Conservation (phyloP, 306 rosid species). For the Argentina anserina region DNA sequence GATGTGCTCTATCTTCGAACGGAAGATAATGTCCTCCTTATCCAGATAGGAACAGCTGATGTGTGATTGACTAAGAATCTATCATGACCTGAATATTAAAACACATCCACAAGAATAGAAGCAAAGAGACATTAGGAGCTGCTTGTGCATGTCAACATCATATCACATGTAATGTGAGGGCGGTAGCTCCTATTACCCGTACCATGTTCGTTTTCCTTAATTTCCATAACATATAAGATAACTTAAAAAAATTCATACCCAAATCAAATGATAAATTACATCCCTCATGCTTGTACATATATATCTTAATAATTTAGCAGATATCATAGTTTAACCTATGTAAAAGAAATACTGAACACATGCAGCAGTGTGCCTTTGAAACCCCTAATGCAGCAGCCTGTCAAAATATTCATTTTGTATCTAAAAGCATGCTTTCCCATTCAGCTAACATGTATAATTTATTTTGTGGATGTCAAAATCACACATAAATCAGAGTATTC, state of each 20-base stretch:
- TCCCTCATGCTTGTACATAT: background rate
- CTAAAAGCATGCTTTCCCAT: background rate
- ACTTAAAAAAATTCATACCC: background rate
- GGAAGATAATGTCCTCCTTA: background rate
- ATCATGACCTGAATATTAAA: background rate
- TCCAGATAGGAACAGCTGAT: background rate
- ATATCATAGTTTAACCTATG: background rate
- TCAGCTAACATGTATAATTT: background rate
- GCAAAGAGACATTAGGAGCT: background rate
- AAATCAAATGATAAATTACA: background rate
- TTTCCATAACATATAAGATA: background rate
- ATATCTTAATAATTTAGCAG: background rate
- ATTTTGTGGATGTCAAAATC: constrained; percentile 20
- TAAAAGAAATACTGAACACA: background rate
- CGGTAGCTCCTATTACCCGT: background rate
- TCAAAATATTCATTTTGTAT: background rate
- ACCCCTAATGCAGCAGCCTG: background rate
- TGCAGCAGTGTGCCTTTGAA: background rate
- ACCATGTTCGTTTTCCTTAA: background rate
- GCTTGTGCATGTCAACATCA: background rate
- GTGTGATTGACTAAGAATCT: constrained; percentile 4
- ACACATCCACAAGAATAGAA: constrained; percentile 3
- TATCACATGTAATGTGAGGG: background rate
- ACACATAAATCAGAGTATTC: background rate
- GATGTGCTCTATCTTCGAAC: background rate